Evolutionary conservation across 352 stramenopile genomes (phyloP).

Genomic region (Hyaloperonospora arabidopsidis): DNA sequence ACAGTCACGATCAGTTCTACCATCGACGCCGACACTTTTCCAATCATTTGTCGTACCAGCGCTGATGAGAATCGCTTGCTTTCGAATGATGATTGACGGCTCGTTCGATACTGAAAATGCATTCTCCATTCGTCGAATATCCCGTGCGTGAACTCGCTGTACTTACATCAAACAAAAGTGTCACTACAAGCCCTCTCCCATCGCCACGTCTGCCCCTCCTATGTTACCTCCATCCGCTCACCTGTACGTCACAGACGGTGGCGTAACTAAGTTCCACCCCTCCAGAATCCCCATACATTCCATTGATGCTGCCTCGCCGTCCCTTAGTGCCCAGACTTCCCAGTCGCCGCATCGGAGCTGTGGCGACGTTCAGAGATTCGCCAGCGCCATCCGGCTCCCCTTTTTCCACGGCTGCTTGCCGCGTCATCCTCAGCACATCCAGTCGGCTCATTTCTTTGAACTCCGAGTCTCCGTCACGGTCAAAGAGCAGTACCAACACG

Average conservation of each 20-base stretch:
- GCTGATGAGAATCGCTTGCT: conserved; percentile 75
- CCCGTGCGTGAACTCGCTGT: conserved; percentile 61
- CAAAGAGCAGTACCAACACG: conserved; percentile 45
- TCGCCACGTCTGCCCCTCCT: not conserved
- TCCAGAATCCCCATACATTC: conserved; percentile 18
- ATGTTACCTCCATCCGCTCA: not conserved
- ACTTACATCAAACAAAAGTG: conserved; percentile 1
- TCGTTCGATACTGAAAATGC: conserved; percentile 69
- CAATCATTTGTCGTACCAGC: conserved; percentile 26
- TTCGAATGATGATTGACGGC: conserved; percentile 63
- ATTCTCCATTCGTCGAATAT: conserved; percentile 69
- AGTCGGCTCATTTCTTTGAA: conserved; percentile 50
- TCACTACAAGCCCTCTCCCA: not conserved
- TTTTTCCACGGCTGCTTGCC: conserved; percentile 35
- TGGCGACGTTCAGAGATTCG: conserved; percentile 10
- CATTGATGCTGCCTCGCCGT: conserved; percentile 17
- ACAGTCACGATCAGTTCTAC: conserved; percentile 5
- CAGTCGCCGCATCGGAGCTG: conserved; percentile 13
- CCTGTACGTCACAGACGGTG: conserved; percentile 39
- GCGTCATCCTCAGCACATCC: conserved; percentile 49
- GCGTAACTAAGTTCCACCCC: conserved; percentile 22
- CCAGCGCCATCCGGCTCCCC: conserved; percentile 14
- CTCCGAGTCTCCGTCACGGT: conserved; percentile 38
- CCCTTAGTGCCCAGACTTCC: conserved; percentile 19
- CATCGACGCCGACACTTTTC: not conserved